Evolutionary conservation across 371 early-diverging fungal species (phyloP).

Genomic region (Mortierella sp.): DNA sequence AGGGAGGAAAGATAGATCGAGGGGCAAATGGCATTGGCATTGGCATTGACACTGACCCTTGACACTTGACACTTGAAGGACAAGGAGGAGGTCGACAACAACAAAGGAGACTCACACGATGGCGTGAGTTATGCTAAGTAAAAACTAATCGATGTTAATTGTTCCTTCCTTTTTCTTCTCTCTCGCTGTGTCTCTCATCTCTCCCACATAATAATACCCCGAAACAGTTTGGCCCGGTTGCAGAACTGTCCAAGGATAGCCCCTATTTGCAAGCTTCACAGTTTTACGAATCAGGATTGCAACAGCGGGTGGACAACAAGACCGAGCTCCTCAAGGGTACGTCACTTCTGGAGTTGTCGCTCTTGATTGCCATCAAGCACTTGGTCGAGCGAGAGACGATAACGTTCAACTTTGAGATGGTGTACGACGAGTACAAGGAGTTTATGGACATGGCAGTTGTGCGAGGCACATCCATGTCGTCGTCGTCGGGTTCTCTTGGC

Average conservation of each 20-base stretch:
- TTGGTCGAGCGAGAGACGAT: conserved; percentile 72
- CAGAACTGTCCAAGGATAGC: conserved; percentile 54
- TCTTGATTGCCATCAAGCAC: conserved; percentile 87
- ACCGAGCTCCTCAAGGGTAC: conserved; percentile 78
- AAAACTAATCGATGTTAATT: neutral
- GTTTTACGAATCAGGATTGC: conserved; percentile 63
- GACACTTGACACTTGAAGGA: neutral
- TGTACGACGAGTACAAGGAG: conserved; percentile 91
- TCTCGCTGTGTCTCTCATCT: neutral
- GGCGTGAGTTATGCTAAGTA: neutral
- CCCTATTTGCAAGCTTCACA: conserved; percentile 64
- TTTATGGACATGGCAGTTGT: conserved; percentile 76
- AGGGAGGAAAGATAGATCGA: neutral
- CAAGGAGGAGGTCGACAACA: neutral
- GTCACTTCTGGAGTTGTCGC: conserved; percentile 84
- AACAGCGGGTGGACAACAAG: conserved; percentile 72
- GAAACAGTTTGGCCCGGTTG: conserved; percentile 71
- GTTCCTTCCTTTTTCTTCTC: conserved; percentile 6
- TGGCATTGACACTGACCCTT: neutral
- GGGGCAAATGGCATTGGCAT: neutral
- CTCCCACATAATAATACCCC: neutral
- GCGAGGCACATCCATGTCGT: conserved; percentile 51
- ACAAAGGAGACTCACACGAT: neutral
- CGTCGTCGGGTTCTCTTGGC: conserved; percentile 25
- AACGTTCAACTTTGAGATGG: conserved; percentile 95